These are phyloP conservation scores for Wickerhamia fluorescens DNA, from an alignment of 805 yeast genomes.

Conservation along the genomic window DNA sequence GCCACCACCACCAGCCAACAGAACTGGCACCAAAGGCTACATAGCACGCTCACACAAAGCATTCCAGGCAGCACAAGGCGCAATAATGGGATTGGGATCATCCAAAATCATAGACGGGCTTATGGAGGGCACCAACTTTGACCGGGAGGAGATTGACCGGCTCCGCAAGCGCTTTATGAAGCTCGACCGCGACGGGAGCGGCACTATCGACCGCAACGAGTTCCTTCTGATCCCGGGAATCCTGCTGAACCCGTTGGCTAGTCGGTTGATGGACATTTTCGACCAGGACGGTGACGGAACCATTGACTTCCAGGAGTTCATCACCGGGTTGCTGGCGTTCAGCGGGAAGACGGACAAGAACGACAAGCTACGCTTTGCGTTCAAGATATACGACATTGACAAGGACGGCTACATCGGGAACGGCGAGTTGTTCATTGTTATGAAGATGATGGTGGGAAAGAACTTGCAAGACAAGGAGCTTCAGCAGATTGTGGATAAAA, in stretches of 20 bases:
- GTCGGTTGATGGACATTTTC: slow-evolving; percentile 86
- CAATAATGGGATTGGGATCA: slow-evolving; percentile 62
- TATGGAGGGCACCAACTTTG: slow-evolving; percentile 80
- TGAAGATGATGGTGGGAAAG: slow-evolving; percentile 95
- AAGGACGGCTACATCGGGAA: slow-evolving; percentile 91
- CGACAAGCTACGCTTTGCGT: slow-evolving; percentile 83
- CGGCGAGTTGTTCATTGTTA: slow-evolving; percentile 86
- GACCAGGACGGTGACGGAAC: slow-evolving; percentile 91
- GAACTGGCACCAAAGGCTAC: too few relatives aligned
- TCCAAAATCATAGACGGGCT: slow-evolving; percentile 60
- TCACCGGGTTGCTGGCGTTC: slow-evolving; percentile 78
- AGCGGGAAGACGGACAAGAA: slow-evolving; percentile 74
- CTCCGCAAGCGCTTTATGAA: slow-evolving; percentile 91
- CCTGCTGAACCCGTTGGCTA: slow-evolving; percentile 80
- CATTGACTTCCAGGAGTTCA: slow-evolving; percentile 93
- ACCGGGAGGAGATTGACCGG: slow-evolving; percentile 85
- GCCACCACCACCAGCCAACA: too few relatives aligned
- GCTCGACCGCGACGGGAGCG: slow-evolving; percentile 86
- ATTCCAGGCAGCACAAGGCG: too few relatives aligned
- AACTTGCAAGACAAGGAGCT: slow-evolving; percentile 79
- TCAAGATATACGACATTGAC: slow-evolving; percentile 92
- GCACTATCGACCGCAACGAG: slow-evolving; percentile 85
- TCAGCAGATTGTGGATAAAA: slow-evolving; percentile 95
- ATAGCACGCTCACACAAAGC: too few relatives aligned
- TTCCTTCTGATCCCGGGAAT: slow-evolving; percentile 92